Base-by-base conservation (phyloP, 2,329 filamentous ascomycete genomes). In the Plenodomus lindquistii region DNA sequence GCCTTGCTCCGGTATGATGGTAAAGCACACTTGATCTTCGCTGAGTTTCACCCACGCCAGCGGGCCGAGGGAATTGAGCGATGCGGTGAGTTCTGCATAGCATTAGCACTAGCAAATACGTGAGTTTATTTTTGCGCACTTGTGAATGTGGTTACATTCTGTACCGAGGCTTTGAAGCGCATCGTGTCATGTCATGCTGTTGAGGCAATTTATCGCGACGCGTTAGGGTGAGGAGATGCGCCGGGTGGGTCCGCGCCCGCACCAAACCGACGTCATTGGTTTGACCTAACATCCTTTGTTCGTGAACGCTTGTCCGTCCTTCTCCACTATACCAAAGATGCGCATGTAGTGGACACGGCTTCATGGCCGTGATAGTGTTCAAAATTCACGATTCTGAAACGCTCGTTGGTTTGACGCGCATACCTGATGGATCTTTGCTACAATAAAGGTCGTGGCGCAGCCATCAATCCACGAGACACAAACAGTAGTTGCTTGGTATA, bases 1-100 rank as follows among this genome's bases (percentile, higher is more conserved):
- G 51, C 94, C 93, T 65, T 89, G 87, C 69, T 97, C 91, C 1
- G 94, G 92, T 54, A 97, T 93, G 65, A 97, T 89, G 51, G 94
- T 97, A 76, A 99, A 96, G 61, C 92, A 91, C 47, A 93, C 86
- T 46, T 87, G 86, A 50, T 92, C 86, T 75, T 95, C 85, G 75
- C 93, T 90, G 27, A 99, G 83, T 58, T 91, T 88, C 55, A 96
- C 81, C 91, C 92, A 96, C 38, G 89, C 91, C 54, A 95, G 87
- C 73, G 93, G 91, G 59, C 91, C 90, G 16, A 87, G 74, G 13
- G 83, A 85, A 21, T 81, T 78, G 43, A 87, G 77, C 4, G 84
- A 86, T 13, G 82, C 82, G 11, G 81, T 83, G 54, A 86, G 77
- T 64, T 85, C 84, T 85, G 62, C 4, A 27, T 6, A 6, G 5